These are phyloP conservation scores for Neospora caninum DNA, from an alignment of 169 alveolate genomes.

Conservation along the genomic window DNA sequence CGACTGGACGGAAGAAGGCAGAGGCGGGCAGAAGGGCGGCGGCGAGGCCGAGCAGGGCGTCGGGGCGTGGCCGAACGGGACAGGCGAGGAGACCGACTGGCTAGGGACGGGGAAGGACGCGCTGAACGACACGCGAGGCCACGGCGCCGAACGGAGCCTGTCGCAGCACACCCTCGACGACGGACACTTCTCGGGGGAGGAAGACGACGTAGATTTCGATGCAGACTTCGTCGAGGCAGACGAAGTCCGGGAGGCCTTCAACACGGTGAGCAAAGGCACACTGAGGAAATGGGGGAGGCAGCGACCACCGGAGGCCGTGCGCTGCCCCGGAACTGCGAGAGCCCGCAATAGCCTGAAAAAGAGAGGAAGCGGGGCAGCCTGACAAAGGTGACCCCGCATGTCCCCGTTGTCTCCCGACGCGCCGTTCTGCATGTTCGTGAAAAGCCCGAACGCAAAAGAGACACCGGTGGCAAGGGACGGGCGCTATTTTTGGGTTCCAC, in stretches of 20 bases:
- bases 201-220: neutral
- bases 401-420: no score
- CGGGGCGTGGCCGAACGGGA: neutral
- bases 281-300: neutral
- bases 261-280: neutral
- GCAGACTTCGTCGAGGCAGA: slow-evolving; percentile 20
- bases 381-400: no score
- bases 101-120: neutral
- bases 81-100: neutral
- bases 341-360: no score
- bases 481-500: no score
- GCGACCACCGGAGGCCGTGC: no score
- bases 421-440: no score
- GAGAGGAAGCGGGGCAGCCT: no score
- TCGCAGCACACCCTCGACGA: neutral
- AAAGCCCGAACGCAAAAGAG: no score
- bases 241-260: slow-evolving; percentile 6
- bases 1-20: neutral
- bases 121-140: neutral
- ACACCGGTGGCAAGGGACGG: no score
- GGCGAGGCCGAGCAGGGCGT: neutral
- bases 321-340: no score
- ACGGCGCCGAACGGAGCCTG: neutral
- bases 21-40: neutral
- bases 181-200: neutral